phyloP scores from a whole-genome alignment of 148 eudicot genomes.

The Silene conica region DNA sequence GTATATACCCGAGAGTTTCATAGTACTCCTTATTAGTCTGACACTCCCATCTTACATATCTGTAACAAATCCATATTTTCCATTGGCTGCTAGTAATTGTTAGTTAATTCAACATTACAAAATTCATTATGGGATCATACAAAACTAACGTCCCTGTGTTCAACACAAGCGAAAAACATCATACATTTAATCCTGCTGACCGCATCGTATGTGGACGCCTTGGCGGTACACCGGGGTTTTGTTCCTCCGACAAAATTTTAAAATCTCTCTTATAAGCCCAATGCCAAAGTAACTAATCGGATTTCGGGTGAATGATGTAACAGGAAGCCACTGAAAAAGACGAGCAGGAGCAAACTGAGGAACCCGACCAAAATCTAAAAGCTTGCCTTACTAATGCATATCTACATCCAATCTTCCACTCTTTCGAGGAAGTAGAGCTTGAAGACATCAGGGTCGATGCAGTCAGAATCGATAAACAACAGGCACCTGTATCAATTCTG shows the following conservation, averaged over 20 bases:
- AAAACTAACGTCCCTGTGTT: too few relatives aligned
- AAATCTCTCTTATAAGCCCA: too few relatives aligned
- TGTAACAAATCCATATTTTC: not conserved
- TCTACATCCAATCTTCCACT: slow-evolving; percentile 82
- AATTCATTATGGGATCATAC: too few relatives aligned
- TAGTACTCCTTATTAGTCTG: not conserved
- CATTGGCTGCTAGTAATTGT: not conserved
- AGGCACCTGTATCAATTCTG: slow-evolving; percentile 30
- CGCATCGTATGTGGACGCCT: too few relatives aligned
- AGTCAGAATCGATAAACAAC: slow-evolving; percentile 48
- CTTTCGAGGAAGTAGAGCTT: slow-evolving; percentile 74
- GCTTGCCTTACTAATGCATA: slow-evolving; percentile 70
- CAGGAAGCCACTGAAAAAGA: slow-evolving; percentile 96
- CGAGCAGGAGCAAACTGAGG: slow-evolving; percentile 45
- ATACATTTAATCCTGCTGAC: too few relatives aligned
- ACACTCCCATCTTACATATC: too few relatives aligned
- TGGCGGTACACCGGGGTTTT: too few relatives aligned
- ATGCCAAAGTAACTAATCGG: not conserved
- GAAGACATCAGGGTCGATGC: slow-evolving; percentile 50
- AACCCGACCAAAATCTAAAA: slow-evolving; percentile 48
- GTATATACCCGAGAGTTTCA: not conserved
- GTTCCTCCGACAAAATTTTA: too few relatives aligned
- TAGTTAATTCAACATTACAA: too few relatives aligned
- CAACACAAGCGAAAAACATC: too few relatives aligned
- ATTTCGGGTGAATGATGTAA: slow-evolving; percentile 7